These are phyloP conservation scores for Cyclocybe aegerita DNA, from an alignment of 768 basidiomycete genomes.

Conservation along the genomic window DNA sequence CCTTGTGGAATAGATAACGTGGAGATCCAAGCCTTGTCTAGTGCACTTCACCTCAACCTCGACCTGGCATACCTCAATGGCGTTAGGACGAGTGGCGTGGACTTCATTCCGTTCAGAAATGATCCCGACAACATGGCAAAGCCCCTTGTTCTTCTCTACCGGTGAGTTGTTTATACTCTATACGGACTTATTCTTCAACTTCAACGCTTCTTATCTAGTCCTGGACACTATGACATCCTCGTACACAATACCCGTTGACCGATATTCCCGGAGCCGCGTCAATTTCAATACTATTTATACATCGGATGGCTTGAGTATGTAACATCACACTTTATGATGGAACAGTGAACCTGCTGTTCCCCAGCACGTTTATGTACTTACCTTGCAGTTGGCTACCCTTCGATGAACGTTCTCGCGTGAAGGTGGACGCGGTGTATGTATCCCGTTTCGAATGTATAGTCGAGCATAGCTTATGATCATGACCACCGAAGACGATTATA, in stretches of 20 bases:
- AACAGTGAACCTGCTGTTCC: no score
- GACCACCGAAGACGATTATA: no score
- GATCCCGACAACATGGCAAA: slow-evolving; percentile 38
- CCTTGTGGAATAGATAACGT: slow-evolving; percentile 62
- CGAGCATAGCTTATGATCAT: no score
- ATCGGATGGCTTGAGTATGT: no score
- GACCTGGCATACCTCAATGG: slow-evolving; percentile 84
- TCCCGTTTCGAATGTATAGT: no score
- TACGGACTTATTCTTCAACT: neutral
- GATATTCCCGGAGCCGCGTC: no score
- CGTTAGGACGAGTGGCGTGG: slow-evolving; percentile 49
- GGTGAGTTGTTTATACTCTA: slow-evolving; percentile 39
- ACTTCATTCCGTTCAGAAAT: slow-evolving; percentile 66
- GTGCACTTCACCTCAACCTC: slow-evolving; percentile 65
- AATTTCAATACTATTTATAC: no score
- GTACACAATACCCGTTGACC: slow-evolving; percentile 2
- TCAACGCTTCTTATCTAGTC: slow-evolving; percentile 40
- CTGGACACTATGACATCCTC: slow-evolving; percentile 88
- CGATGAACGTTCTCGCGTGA: no score
- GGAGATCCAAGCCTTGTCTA: slow-evolving; percentile 75
- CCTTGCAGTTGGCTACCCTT: no score
- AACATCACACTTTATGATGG: no score
- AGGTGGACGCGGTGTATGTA: no score
- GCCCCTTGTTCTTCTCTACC: slow-evolving; percentile 72
- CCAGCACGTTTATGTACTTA: no score